phyloP scores from a whole-genome alignment of 768 basidiomycete genomes.

The Rhodotorula diobovata region DNA sequence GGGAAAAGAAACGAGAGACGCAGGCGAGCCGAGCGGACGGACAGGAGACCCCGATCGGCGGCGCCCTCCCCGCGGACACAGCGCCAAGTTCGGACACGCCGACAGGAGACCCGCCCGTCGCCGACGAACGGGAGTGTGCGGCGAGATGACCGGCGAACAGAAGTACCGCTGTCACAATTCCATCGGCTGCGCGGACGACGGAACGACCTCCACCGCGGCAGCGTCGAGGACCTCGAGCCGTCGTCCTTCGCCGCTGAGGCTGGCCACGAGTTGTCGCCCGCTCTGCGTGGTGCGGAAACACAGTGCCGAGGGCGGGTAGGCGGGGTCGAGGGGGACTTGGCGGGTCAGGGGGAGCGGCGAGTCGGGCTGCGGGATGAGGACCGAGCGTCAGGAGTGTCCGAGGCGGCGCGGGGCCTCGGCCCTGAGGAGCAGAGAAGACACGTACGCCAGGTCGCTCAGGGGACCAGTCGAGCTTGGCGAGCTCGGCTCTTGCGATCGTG shows the following conservation, averaged over 20 bases:
- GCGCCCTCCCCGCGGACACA: no score
- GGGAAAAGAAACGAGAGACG: background rate
- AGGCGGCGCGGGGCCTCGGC: no score
- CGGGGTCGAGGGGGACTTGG: constrained; percentile 9
- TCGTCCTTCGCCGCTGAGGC: background rate
- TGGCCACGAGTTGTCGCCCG: background rate
- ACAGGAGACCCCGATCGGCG: no score
- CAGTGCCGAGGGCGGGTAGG: constrained; percentile 9
- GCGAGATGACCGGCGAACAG: background rate
- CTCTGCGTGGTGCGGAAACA: background rate
- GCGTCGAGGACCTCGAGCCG: background rate
- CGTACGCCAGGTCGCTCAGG: no score
- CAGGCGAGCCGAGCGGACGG: background rate
- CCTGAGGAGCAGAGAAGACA: background rate
- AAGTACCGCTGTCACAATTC: background rate
- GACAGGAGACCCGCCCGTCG: no score
- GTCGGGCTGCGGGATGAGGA: background rate
- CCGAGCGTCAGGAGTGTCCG: background rate
- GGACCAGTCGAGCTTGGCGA: no score
- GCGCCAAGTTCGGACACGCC: no score
- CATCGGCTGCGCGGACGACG: background rate
- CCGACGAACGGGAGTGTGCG: no score
- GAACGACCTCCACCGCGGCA: background rate
- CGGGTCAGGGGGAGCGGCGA: background rate
- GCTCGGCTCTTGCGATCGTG: no score